Percentiles rank a stretch among this genome's conserved stretches.
Evolutionary conservation across 129 eudicot species (phyloP).

Genomic region (Glebionis coronaria): DNA sequence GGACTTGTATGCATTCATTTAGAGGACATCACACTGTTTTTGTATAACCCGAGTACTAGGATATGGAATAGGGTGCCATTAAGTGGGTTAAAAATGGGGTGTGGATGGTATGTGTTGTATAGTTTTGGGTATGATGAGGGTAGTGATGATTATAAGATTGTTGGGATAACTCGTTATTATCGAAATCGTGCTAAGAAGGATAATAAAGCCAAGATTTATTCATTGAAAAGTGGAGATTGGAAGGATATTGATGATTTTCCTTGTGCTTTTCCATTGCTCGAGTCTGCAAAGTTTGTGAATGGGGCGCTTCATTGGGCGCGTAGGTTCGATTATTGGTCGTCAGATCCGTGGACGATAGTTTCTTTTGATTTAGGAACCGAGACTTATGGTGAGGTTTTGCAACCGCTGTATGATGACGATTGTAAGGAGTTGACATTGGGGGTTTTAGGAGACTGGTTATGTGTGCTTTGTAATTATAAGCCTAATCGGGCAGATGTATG

Average conservation of each 20-base stretch:
- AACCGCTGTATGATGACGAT: too few relatives aligned
- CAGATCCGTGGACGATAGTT: too few relatives aligned
- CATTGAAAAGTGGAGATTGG: constrained; percentile 36
- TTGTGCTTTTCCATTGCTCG: constrained; percentile 20
- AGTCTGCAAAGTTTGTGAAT: neutral
- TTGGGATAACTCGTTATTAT: constrained; percentile 20
- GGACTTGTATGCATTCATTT: constrained; percentile 38
- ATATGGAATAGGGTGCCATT: constrained; percentile 21
- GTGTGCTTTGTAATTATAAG: too few relatives aligned
- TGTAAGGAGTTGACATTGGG: too few relatives aligned
- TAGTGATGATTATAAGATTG: constrained; percentile 41
- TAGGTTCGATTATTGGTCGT: too few relatives aligned
- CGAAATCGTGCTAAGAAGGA: constrained; percentile 12
- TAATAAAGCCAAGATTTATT: constrained; percentile 32
- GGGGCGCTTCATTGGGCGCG: too few relatives aligned
- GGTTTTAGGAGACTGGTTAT: too few relatives aligned
- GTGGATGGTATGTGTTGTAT: constrained; percentile 2
- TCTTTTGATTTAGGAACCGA: too few relatives aligned
- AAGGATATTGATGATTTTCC: constrained; percentile 27
- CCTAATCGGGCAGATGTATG: too few relatives aligned
- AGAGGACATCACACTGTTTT: constrained; percentile 13
- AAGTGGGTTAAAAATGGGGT: constrained; percentile 4
- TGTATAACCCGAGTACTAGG: constrained; percentile 47
- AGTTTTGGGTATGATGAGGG: constrained; percentile 42
- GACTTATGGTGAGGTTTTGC: too few relatives aligned